Base-by-base conservation (phyloP, 345 rosid genomes). In the Reutealis trisperma region DNA sequence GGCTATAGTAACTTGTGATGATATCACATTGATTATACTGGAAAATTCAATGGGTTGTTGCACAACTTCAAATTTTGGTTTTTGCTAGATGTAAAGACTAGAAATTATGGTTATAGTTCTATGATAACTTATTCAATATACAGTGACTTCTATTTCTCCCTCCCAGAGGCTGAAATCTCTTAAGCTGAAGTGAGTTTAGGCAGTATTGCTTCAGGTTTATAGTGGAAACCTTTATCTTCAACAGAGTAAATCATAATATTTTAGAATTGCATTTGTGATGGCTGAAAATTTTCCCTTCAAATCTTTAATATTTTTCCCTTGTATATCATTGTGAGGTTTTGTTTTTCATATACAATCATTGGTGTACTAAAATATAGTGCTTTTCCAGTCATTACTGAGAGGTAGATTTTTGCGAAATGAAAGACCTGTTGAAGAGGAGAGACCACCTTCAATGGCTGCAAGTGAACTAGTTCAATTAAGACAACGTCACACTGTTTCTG, bases 401-500 rank as follows among this genome's bases (percentile, higher is more conserved):
- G 98, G 99, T 81, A 90, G 99, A 87, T 96, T 93, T 82, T 87
- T 96, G 85, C 85, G 98, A 72, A 90, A 86, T 79, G 99, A 96
- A 87, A 89, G 90, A 81, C 85, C 94, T 51, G 91, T 78, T 62
- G 94, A 89, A 83, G 92, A 81, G 44, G 97, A 90, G 84, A 90
- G 97, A 82, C 89, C 91, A 13, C 89, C 92, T 69, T 91, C 98
- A 63, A 78, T 80, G 79, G 99, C 97, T 51, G 87, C 99, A 42
- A 77, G 89, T 80, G 98, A 96, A 86, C 87, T 96, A 81, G 88
- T 87, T 79, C 98, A 92, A 87, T 83, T 96, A 78, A 91, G 98
- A 80, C 97, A 89, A 78, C 88, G 93, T 6, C 93, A 92, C 76
- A 89, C 98, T 42, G 98, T 96, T 73, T 96, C 98, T 73, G 98